Evolutionary conservation across 1,284 basidiomycete species (phyloP).

Genomic region (Tylopilus sp.): DNA sequence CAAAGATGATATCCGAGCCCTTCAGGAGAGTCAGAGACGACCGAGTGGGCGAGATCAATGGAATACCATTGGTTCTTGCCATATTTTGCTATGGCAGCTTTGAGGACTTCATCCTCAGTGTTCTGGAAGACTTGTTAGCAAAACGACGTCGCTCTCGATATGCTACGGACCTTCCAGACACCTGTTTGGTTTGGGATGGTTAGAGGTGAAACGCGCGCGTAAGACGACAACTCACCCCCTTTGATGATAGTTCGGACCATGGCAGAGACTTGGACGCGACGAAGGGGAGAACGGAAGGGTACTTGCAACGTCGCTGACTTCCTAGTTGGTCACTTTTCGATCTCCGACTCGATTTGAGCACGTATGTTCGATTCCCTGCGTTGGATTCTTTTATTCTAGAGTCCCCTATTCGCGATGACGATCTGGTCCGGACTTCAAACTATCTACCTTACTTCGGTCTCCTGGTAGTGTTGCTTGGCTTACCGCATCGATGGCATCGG

Average conservation of each 20-base stretch:
- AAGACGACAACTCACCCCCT: conserved; percentile 56
- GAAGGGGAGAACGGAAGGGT: not conserved
- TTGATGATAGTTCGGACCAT: conserved; percentile 94
- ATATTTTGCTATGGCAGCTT: conserved; percentile 96
- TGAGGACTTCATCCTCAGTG: conserved; percentile 95
- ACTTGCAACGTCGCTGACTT: conserved; percentile 11
- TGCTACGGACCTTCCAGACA: conserved; percentile 61
- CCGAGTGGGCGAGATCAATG: not conserved
- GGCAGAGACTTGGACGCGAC: not conserved
- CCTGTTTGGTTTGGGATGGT: conserved; percentile 35
- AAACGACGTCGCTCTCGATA: conserved; percentile 11
- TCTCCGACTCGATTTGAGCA: conserved; percentile 17
- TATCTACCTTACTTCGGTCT: not conserved
- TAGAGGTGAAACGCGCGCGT: not conserved
- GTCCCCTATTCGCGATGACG: conserved; percentile 15
- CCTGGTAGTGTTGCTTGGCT: not conserved
- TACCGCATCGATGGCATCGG: conserved; percentile 1
- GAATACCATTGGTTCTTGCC: conserved; percentile 91
- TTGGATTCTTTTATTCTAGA: not conserved
- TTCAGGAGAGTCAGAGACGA: conserved; percentile 29
- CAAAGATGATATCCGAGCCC: conserved; percentile 97
- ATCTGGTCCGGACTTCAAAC: no score
- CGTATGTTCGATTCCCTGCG: conserved; percentile 5
- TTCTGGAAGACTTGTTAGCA: conserved; percentile 46
- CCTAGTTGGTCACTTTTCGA: conserved; percentile 12